Percentiles rank a stretch among this genome's conserved stretches.
Conservation (phyloP, 2,329 filamentous ascomycete species). For the Apiospora phragmitis region DNA sequence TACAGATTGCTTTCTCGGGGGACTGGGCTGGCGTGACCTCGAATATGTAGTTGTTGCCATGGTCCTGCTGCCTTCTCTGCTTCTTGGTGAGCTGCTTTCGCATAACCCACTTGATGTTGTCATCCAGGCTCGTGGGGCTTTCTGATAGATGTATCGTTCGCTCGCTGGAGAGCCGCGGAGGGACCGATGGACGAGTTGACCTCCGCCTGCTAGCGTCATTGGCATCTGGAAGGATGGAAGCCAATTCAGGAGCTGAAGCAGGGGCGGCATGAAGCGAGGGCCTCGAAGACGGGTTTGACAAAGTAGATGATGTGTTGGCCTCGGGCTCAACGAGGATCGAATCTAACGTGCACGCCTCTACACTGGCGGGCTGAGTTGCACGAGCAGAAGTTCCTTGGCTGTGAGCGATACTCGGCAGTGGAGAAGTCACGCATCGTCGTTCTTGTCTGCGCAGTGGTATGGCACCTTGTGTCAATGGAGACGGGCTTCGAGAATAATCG, state of each 20-base stretch:
- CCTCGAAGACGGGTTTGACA: background rate
- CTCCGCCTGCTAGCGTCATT: background rate
- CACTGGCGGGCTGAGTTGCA: background rate
- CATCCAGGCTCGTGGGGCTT: background rate
- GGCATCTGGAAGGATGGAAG: background rate
- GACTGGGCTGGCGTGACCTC: background rate
- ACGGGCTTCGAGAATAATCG: background rate
- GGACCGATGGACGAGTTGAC: background rate
- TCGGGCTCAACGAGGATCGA: background rate
- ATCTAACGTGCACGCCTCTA: background rate
- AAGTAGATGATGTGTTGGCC: too few species aligned
- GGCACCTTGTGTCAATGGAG: background rate
- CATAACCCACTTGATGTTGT: background rate
- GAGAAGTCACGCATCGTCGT: background rate
- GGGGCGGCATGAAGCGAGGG: background rate
- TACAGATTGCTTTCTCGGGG: conserved; percentile 7
- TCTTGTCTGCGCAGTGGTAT: background rate
- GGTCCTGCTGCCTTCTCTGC: background rate
- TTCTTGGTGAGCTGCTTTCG: background rate
- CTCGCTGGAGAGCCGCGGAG: background rate
- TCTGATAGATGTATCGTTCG: background rate
- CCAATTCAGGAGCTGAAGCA: background rate
- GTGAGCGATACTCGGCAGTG: background rate
- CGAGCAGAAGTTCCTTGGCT: background rate
- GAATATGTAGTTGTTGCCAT: conserved; percentile 17